Conservation (phyloP, 2,329 filamentous ascomycete species). For the Calonectria honghensis region DNA sequence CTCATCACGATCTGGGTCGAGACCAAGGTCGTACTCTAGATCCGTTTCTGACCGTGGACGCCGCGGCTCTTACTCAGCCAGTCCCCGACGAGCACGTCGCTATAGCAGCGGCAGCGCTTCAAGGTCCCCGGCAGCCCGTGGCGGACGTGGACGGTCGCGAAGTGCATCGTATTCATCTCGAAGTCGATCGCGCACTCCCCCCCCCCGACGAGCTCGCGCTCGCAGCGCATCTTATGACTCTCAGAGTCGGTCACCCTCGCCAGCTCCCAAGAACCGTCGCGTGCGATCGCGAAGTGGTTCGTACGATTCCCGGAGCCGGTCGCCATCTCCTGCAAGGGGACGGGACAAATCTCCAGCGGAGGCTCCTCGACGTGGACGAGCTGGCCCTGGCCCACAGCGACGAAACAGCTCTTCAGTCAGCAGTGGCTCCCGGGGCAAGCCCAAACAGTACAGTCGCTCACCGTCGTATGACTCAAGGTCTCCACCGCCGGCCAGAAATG, state of each 20-base stretch:
- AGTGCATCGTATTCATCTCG: slow-evolving; percentile 58
- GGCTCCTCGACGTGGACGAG: slow-evolving; percentile 51
- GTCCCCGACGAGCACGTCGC: slow-evolving; percentile 54
- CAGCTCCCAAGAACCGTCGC: slow-evolving; percentile 43
- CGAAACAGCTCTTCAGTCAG: slow-evolving; percentile 61
- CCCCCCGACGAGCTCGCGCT: slow-evolving; percentile 49
- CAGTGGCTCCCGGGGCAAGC: slow-evolving; percentile 52
- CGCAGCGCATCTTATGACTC: slow-evolving; percentile 50
- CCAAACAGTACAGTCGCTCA: slow-evolving; percentile 54
- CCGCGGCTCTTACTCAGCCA: slow-evolving; percentile 56
- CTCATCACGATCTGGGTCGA: slow-evolving; percentile 65
- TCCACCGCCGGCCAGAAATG: slow-evolving; percentile 53
- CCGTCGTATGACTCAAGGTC: slow-evolving; percentile 58
- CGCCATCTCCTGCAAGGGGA: slow-evolving; percentile 49
- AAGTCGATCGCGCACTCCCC: slow-evolving; percentile 56
- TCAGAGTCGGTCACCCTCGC: slow-evolving; percentile 49
- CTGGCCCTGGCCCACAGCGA: slow-evolving; percentile 42
- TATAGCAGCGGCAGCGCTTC: slow-evolving; percentile 54
- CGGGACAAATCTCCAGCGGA: slow-evolving; percentile 50
- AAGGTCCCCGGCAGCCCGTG: slow-evolving; percentile 56
- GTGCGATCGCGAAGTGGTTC: slow-evolving; percentile 47
- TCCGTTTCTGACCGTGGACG: slow-evolving; percentile 60
- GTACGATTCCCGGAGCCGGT: slow-evolving; percentile 51
- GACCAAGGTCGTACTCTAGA: slow-evolving; percentile 67
- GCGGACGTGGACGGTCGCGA: slow-evolving; percentile 51